Evolutionary conservation across 768 basidiomycete genomes (phyloP).

Genomic region (Leccinum broughii): DNA sequence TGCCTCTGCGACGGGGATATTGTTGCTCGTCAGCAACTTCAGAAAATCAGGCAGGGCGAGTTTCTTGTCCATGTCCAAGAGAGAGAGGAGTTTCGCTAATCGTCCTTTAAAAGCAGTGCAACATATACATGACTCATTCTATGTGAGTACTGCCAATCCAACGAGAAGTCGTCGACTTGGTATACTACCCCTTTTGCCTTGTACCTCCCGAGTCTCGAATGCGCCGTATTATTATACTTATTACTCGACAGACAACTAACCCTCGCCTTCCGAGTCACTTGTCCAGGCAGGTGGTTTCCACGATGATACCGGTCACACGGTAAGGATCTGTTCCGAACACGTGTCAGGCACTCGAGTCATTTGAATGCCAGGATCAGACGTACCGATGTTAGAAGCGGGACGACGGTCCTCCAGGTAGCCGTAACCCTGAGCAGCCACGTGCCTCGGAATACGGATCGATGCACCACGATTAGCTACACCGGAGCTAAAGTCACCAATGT

Average conservation of each 20-base stretch:
- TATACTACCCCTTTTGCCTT: conserved; percentile 24
- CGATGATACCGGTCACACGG: conserved; percentile 85
- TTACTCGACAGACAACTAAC: conserved; percentile 14
- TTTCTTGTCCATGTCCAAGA: conserved; percentile 37
- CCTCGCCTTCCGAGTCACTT: conserved; percentile 38
- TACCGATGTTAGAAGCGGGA: conserved; percentile 97
- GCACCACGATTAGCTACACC: conserved; percentile 98
- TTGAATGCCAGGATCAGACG: conserved; percentile 26
- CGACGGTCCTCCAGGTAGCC: conserved; percentile 97
- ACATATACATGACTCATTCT: neutral
- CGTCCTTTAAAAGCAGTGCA: neutral
- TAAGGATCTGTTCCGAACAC: conserved; percentile 71
- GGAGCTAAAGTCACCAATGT: conserved; percentile 87
- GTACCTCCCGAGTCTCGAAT: conserved; percentile 2
- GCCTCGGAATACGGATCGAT: conserved; percentile 93
- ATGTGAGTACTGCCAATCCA: conserved; percentile 6
- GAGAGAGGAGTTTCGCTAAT: conserved; percentile 6
- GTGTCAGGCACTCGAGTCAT: conserved; percentile 2
- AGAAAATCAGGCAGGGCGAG: conserved; percentile 66
- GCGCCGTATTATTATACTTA: conserved; percentile 1
- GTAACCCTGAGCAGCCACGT: conserved; percentile 88
- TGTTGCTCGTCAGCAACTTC: conserved; percentile 59
- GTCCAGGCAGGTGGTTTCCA: conserved; percentile 82
- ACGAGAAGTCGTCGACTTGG: conserved; percentile 14
- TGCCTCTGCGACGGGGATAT: conserved; percentile 61